Evolutionary conservation across 352 stramenopile genomes (phyloP), one percentile per base, ranked within the genome.

Genomic region (Pythium biforme): DNA sequence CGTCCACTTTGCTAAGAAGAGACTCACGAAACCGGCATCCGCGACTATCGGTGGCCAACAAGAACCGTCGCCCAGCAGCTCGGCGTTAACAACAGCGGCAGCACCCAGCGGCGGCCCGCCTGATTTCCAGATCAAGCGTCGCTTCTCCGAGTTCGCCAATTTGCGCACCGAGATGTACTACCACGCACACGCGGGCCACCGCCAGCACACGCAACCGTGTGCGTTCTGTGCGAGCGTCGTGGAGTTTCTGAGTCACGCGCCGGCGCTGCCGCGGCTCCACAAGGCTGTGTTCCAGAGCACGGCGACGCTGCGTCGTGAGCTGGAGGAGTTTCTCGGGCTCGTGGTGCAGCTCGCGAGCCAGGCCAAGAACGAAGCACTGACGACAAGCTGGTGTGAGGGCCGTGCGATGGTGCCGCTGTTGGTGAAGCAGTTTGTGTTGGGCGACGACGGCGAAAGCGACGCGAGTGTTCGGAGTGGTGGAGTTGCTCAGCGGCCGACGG

Each of bases 111-210:
- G 15, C 11, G 50, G 20, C 1, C 19, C 48, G 0, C 9, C 5
- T 0, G 48, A 56, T 34, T 23, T 65, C 26, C 58, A 65, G 48
- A 55, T 62, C 52, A 57, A 62, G 25, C 46, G 39, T 6, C 60
- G 60, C 20, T 62, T 59, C 46, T 20, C 20, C 7, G 60, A 56
- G 8, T 68, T 68, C 27, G 41, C 25, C 14, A 68, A 68, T 37
- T 31, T 68, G 5, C 60, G 60, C 29, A 31, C 62, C 20, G 60
- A 68, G 43, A 29, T 68, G 22, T 58, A 58, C 53, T 68, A 62
- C 33, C 52, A 62, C 25, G 53, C 53, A 1, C 52, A 52, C 53
- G 31, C 60, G 1, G 60, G 60, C 34, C 60, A 68, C 9, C 52
- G 48, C 31, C 5, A 52, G 31, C 31, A 68, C 31, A 15, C 31